These are phyloP conservation scores for Trypanosoma rangeli DNA, from an alignment of 208 protist species.

Conservation along the genomic window DNA sequence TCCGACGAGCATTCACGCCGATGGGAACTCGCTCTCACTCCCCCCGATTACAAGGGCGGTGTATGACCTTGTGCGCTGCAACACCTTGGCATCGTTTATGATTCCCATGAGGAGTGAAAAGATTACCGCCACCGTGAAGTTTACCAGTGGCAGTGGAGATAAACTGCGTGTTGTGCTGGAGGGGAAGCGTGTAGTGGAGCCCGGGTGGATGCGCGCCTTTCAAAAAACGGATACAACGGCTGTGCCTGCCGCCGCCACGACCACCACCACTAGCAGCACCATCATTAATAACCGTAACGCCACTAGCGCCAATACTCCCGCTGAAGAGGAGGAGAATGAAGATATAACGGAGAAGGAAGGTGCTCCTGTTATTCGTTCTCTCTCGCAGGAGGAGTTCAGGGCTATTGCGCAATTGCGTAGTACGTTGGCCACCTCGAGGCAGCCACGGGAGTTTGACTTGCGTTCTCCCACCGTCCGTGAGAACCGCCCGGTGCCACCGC, in stretches of 20 bases:
- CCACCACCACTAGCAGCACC: not conserved
- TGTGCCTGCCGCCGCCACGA: not conserved
- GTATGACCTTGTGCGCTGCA: conserved; percentile 81
- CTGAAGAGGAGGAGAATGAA: conserved; percentile 43
- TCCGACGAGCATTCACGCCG: conserved; percentile 81
- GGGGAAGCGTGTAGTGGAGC: conserved; percentile 70
- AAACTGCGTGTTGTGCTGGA: conserved; percentile 58
- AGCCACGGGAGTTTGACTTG: conserved; percentile 29
- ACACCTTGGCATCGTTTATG: conserved; percentile 87
- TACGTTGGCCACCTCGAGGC: conserved; percentile 15
- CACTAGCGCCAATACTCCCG: conserved; percentile 19
- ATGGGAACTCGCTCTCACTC: conserved; percentile 56
- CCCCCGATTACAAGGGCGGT: conserved; percentile 55
- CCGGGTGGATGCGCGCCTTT: conserved; percentile 82
- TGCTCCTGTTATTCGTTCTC: conserved; percentile 38
- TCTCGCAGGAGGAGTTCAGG: conserved; percentile 81
- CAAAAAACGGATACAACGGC: conserved; percentile 20
- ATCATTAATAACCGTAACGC: conserved; percentile 6
- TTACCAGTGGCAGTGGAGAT: conserved; percentile 44
- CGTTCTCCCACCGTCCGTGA: conserved; percentile 47
- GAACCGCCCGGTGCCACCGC: conserved; percentile 57
- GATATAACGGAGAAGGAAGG: conserved; percentile 59
- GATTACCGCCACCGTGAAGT: conserved; percentile 49
- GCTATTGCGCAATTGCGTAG: conserved; percentile 53
- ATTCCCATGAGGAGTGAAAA: conserved; percentile 73